Evolutionary conservation across 1,284 basidiomycete genomes (phyloP), one percentile per base, ranked within the genome.

Genomic region (Trametes hirsuta): DNA sequence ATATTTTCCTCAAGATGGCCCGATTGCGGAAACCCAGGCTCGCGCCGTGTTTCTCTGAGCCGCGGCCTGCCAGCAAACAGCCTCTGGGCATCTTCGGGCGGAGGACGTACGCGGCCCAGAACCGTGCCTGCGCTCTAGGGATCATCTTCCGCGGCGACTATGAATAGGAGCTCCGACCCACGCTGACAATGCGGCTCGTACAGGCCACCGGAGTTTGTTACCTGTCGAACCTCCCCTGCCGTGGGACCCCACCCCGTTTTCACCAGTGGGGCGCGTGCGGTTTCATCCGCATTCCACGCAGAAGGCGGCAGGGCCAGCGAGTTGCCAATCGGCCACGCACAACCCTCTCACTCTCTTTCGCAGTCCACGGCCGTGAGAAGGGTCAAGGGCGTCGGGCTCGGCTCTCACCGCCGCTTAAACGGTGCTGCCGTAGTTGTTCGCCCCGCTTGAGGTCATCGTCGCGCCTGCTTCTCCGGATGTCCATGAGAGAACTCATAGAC

Each of bases 331-430:
- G 22, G 6, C 53, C 55, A 14, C 36, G 47, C 49, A 21, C 48
- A 53, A 55, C 41, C 51, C 58, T 58, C 55, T 47, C 46, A 58
- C 60, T 54, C 60, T 59, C 46, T 62, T 60, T 57, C 57, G 46
- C 53, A 39, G 52, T 59, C 47, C 40, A 51, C 52, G 56, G 39
- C 47, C 37, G 56, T 60, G 63, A 35, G 63, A 62, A 55, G 8
- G 18, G 41, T 30, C 47, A 37, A 18, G 36, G 11, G 48, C n/a
- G 48, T 37, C 46, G 36, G 53, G 35, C 44, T 55, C 53, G 56
- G 59, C 59, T 62, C 57, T 41, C 57, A 57, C 55, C 35, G 42
- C 15, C 54, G 60, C 60, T 35, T 62, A 44, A 59, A 55, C 48
- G 24, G 55, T 62, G 58, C 24, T 45, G 52, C 63, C 48, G 15